Percentiles rank a stretch among this genome's conserved stretches.
phyloP scores from a whole-genome alignment of 2,329 filamentous ascomycete species.

The Calonectria naviculata region DNA sequence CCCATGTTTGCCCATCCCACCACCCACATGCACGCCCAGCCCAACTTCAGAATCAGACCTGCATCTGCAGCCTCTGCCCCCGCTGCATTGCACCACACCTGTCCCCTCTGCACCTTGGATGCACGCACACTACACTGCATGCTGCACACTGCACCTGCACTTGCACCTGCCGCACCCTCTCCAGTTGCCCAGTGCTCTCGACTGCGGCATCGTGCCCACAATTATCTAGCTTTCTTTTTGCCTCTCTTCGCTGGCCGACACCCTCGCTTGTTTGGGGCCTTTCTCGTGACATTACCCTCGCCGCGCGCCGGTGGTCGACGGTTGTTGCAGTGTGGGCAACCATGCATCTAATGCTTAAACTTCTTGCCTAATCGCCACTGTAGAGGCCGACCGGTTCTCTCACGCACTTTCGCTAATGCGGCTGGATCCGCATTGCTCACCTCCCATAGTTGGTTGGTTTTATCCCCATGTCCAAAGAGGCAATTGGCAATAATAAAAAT shows the following conservation, averaged over 20 bases:
- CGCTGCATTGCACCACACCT: constrained; percentile 19
- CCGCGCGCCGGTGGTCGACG: not conserved
- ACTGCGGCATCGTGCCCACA: constrained; percentile 19
- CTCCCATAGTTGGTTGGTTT: no score
- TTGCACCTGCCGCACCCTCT: constrained; percentile 10
- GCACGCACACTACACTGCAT: constrained; percentile 7
- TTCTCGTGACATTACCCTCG: not conserved
- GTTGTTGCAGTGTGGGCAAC: constrained; percentile 13
- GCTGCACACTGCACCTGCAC: constrained; percentile 10
- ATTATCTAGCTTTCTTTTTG: constrained; percentile 6
- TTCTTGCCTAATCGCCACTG: not conserved
- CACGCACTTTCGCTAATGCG: not conserved
- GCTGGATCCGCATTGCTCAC: not conserved
- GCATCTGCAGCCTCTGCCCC: constrained; percentile 18
- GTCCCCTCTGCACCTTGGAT: constrained; percentile 9
- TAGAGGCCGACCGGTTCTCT: not conserved
- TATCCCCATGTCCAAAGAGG: no score
- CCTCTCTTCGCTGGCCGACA: constrained; percentile 21
- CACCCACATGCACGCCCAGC: not conserved
- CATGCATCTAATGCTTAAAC: not conserved
- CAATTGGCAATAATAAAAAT: no score
- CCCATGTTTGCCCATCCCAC: constrained; percentile 2
- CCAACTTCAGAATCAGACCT: constrained; percentile 22
- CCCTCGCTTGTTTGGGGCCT: not conserved
- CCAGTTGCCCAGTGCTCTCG: constrained; percentile 12